Conservation (phyloP, 2,329 filamentous ascomycete species). For the Hypoxylon sp. region DNA sequence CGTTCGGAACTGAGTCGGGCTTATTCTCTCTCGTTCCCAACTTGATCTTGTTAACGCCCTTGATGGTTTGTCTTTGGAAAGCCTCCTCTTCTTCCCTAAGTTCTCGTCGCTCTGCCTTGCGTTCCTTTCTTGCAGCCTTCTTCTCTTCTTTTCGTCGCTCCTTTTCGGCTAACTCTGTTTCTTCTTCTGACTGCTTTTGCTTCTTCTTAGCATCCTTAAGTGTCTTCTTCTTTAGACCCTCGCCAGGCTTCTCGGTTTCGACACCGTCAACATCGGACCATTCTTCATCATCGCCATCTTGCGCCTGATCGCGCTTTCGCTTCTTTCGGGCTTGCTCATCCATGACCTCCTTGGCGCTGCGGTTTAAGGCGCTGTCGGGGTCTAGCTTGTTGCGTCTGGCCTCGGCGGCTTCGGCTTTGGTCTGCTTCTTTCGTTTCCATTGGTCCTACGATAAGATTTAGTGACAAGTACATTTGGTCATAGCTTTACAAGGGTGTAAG, state of each 20-base stretch:
- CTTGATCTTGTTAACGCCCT: constrained; percentile 50
- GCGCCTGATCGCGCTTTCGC: constrained; percentile 68
- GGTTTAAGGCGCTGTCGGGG: constrained; percentile 82
- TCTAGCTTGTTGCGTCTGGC: constrained; percentile 90
- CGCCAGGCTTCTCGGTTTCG: constrained; percentile 67
- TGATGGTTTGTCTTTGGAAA: constrained; percentile 51
- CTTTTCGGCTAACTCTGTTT: constrained; percentile 51
- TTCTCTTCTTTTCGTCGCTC: constrained; percentile 58
- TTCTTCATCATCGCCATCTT: constrained; percentile 57
- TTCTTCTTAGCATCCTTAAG: constrained; percentile 56
- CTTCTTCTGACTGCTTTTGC: constrained; percentile 58
- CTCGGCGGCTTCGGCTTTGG: constrained; percentile 83
- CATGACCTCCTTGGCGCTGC: constrained; percentile 89
- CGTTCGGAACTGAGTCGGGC: constrained; percentile 29
- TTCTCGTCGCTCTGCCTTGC: constrained; percentile 52
- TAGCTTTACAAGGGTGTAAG: neutral
- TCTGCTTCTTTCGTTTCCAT: constrained; percentile 96
- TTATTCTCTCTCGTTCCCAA: constrained; percentile 46
- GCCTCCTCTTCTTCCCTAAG: constrained; percentile 51
- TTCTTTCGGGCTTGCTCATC: constrained; percentile 81
- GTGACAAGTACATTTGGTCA: constrained; percentile 26
- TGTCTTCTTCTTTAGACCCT: constrained; percentile 66
- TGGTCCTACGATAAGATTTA: constrained; percentile 69
- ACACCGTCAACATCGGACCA: constrained; percentile 59
- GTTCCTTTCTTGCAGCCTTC: constrained; percentile 56